Evolutionary conservation across 331 rosid species (phyloP).

Genomic region (Saraca asoca): DNA sequence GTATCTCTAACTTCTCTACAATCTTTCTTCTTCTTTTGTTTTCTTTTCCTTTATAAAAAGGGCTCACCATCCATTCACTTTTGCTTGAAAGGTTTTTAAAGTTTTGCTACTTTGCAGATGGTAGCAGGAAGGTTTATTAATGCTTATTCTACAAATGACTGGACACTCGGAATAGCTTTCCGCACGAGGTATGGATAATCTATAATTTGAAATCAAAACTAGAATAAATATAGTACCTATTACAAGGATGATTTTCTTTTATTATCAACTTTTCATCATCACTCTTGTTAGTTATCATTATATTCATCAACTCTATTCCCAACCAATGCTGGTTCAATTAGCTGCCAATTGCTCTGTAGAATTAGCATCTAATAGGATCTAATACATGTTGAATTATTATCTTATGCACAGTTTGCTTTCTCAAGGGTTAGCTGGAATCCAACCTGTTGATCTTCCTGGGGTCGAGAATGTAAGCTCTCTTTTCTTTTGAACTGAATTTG

Average conservation of each 20-base stretch:
- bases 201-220: neutral
- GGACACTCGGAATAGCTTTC: slow-evolving; percentile 64
- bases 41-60: no score
- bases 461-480: slow-evolving; percentile 57
- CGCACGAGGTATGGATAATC: slow-evolving; percentile 56
- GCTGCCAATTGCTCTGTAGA: slow-evolving; percentile 4
- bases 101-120: slow-evolving; percentile 44
- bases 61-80: slow-evolving; percentile 6
- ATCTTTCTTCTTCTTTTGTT: neutral
- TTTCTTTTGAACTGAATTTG: slow-evolving; percentile 9
- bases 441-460: slow-evolving; percentile 60
- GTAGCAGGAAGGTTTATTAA: slow-evolving; percentile 79
- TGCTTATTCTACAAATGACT: slow-evolving; percentile 57
- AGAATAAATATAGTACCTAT: slow-evolving; percentile 1
- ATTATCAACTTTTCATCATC: neutral
- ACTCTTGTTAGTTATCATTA: no score
- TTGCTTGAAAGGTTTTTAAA: slow-evolving; percentile 14
- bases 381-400: slow-evolving; percentile 25
- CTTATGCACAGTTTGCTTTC: slow-evolving; percentile 51
- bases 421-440: slow-evolving; percentile 72
- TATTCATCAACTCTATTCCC: no score
- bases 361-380: slow-evolving; percentile 14
- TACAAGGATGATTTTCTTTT: neutral
- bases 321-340: neutral
- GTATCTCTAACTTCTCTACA: slow-evolving; percentile 31